phyloP scores from a whole-genome alignment of 73 alveolate species.

The Chromera velia region DNA sequence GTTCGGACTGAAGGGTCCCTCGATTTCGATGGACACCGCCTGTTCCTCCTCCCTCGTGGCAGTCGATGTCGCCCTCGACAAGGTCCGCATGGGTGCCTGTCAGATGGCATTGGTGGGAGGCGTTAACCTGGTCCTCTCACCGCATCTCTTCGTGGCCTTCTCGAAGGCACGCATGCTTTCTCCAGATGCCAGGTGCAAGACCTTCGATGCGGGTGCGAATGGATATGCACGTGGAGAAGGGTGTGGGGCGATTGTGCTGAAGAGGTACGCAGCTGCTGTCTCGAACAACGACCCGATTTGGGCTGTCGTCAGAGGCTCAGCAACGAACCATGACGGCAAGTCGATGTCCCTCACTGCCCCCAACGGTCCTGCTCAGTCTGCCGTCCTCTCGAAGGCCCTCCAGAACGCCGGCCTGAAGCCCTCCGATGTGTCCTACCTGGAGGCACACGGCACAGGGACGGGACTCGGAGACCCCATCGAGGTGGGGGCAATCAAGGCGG shows the following conservation, averaged over 20 bases:
- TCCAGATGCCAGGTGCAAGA: conserved; percentile 44
- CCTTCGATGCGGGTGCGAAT: conserved; percentile 40
- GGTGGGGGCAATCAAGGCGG: neutral
- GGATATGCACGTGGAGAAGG: conserved; percentile 25
- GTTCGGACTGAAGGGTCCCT: too few species aligned
- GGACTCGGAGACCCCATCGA: conserved; percentile 16
- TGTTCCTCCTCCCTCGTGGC: conserved; percentile 34
- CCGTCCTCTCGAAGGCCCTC: neutral
- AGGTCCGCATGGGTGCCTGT: neutral
- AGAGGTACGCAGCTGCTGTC: neutral
- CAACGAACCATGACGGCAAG: too few species aligned
- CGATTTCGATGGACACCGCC: conserved; percentile 41
- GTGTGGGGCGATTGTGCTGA: neutral
- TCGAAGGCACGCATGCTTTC: conserved; percentile 44
- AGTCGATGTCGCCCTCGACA: conserved; percentile 20
- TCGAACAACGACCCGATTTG: neutral
- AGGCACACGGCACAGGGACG: conserved; percentile 19
- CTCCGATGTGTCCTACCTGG: neutral
- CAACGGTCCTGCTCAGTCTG: neutral
- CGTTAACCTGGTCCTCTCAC: conserved; percentile 26
- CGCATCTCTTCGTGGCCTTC: conserved; percentile 27
- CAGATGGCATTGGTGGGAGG: neutral
- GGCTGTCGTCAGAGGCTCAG: neutral
- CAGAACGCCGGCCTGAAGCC: neutral
- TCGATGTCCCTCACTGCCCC: too few species aligned